Evolutionary conservation across 1,284 basidiomycete species (phyloP), one percentile per base, ranked within the genome.

Genomic region (Mycosarcoma mackinlayi): DNA sequence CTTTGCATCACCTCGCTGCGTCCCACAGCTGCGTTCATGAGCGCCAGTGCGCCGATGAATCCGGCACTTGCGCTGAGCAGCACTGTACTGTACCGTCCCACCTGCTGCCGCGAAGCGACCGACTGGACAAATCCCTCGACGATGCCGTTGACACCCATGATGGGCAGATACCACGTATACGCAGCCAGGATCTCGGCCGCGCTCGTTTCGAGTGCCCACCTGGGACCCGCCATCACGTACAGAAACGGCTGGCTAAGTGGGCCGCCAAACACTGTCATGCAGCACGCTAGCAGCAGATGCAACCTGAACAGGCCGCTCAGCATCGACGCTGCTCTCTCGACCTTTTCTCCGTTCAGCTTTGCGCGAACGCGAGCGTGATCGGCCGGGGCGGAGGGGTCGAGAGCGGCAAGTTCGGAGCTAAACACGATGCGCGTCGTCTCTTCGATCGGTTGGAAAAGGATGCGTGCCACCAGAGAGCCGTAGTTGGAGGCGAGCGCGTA

Each of bases 401-500:
- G 8, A 0, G 56, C 56, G 3, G 24, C 10, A 11, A 66, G 57
- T 16, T 59, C 47, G 14, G 56, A 52, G 24, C 38, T 44, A n/a
- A 82, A 76, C 11, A 73, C 61, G 37, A 82, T 50, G 0, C 80
- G 66, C 10, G 62, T 40, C 3, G 75, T 77, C 40, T 82, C 80
- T 38, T 82, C 80, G 10, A 82, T 30, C 6, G 80, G 80, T 55
- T 80, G 78, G 44, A 80, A 81, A n/a, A 81, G 47, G 14, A 80
- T 75, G 7, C 80, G 60, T 11, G 77, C 77, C 3, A 80, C 54
- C 6, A 82, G 55, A 6, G 77, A 79, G 45, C 77, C 80, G 44
- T 81, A 82, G 63, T 81, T 81, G 33, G 67, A 73, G 3, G 80
- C 78, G 11, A 82, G 67, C 4, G 80, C 80, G 48, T 82, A 82